A percentile compares a stretch with the other conserved stretches of the same genome.
Conservation (phyloP, 768 basidiomycete species). For the Cubamyces sp. region DNA sequence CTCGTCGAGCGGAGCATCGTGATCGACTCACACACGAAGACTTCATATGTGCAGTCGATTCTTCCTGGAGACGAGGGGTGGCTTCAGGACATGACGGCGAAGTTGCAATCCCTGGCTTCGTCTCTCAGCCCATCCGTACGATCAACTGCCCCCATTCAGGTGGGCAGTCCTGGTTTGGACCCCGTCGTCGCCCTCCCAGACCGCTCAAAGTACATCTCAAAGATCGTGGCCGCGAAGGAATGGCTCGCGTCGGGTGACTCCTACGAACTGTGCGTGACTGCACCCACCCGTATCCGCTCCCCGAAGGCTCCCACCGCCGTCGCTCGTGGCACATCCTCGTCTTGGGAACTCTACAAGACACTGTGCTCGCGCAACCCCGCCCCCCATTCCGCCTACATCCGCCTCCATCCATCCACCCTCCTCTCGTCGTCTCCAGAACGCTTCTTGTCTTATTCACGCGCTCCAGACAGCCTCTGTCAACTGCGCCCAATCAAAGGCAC, state of each 20-base stretch:
- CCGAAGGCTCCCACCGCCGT: constrained; percentile 36
- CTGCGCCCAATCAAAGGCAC: constrained; percentile 97
- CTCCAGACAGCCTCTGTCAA: constrained; percentile 68
- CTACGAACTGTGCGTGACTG: constrained; percentile 92
- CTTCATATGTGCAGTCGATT: constrained; percentile 67
- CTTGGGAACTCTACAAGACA: constrained; percentile 76
- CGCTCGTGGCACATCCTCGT: constrained; percentile 41
- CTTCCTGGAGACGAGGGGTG: constrained; percentile 61
- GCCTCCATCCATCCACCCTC: constrained; percentile 75
- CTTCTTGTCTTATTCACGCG: constrained; percentile 80
- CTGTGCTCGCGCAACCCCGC: constrained; percentile 84
- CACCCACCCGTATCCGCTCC: constrained; percentile 61
- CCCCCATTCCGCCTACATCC: constrained; percentile 83
- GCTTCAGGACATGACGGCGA: constrained; percentile 49
- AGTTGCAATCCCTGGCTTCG: constrained; percentile 34
- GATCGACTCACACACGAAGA: constrained; percentile 55
- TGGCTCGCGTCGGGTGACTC: constrained; percentile 83
- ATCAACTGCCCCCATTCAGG: constrained; percentile 22
- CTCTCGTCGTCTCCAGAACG: constrained; percentile 91
- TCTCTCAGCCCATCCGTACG: constrained; percentile 13
- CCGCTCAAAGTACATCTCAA: constrained; percentile 61
- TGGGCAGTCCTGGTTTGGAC: constrained; percentile 10
- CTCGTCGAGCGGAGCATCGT: constrained; percentile 83
- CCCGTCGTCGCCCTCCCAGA: constrained; percentile 56
- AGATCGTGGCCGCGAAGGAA: constrained; percentile 73